Evolutionary conservation across 352 stramenopile species (phyloP).

Genomic region (Pythium volutum): DNA sequence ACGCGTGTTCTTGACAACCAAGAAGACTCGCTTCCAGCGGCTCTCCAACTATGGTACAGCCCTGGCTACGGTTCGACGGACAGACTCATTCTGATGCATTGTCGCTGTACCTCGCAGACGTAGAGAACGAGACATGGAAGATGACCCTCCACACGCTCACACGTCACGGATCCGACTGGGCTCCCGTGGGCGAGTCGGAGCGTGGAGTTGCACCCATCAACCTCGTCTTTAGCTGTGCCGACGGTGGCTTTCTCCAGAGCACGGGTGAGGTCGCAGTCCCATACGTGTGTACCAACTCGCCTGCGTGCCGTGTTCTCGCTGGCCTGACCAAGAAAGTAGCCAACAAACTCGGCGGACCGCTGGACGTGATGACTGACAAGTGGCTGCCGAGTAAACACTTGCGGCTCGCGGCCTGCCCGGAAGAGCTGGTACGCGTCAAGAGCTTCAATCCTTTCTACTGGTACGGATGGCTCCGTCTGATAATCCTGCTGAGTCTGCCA

Average conservation of each 20-base stretch:
- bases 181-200: conserved; percentile 58
- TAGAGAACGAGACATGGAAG: conserved; percentile 55
- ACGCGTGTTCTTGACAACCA: conserved; percentile 57
- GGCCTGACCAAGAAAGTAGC: conserved; percentile 83
- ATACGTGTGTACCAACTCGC: conserved; percentile 67
- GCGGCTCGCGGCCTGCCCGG: conserved; percentile 6
- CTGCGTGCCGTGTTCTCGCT: conserved; percentile 65
- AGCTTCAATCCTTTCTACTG: conserved; percentile 76
- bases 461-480: conserved; percentile 28
- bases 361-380: conserved; percentile 85
- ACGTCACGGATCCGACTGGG: conserved; percentile 70
- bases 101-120: conserved; percentile 29
- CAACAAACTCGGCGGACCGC: conserved; percentile 71
- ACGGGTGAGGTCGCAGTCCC: conserved; percentile 35
- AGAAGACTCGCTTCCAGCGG: conserved; percentile 64
- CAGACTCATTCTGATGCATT: not conserved
- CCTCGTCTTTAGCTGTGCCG: conserved; percentile 50
- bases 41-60: conserved; percentile 66
- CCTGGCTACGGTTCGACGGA: not conserved
- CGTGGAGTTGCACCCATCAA: conserved; percentile 62
- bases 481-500: not conserved
- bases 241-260: conserved; percentile 47
- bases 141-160: conserved; percentile 66
- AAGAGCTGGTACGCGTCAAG: conserved; percentile 25
- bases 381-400: conserved; percentile 47